Base-by-base conservation (phyloP, 305 asterid species). In the Fraxinus baroniana region DNA sequence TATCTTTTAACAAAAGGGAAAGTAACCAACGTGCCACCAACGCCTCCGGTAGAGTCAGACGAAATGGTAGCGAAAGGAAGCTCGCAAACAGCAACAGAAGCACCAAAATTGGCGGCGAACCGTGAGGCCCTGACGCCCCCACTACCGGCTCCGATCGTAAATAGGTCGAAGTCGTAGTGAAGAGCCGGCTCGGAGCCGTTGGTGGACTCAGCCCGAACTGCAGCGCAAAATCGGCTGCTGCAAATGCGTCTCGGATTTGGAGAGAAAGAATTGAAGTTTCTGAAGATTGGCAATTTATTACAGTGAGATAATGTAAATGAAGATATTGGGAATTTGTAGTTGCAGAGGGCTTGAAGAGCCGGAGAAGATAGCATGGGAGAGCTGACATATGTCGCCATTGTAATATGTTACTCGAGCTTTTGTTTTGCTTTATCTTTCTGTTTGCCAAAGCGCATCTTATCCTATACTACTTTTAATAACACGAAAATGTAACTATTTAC, bases 61-160 rank as follows among this genome's bases (percentile, higher is more conserved):
- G 99, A 95, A 78, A 95, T 90, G 57, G 99, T 94, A 22, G 92
- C 82, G 85, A 94, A 95, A 41, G 99, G 97, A 79, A 95, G 91
- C 88, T 95, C 99, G 87, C 98, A 95, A 78, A 95, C 86, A 80
- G 99, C 99, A 81, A 88, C 96, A 20, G 93, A 89, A 82, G 99
- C 98, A 62, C 99, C 98, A 55, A 89, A 90, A 90, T 90, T 92
- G 81, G 99, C 87, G 73, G 97, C 97, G 81, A 92, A 93, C 28
- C 99, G 93, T 28, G 99, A 94, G 81, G 99, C 99, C 83, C 98
- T 90, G 66, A 95, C 98, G 62, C 99, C 99, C 33, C 99, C 99
- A 80, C 99, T 95, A 4, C 97, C 98, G 36, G 99, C 99, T 33
- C 98, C 98, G 71, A 95, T 90, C 1, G 99, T 94, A 78, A 95